These are phyloP conservation scores for Pseudocercospora pini-densiflorae DNA, from an alignment of 2,329 filamentous ascomycete species.

Conservation along the genomic window DNA sequence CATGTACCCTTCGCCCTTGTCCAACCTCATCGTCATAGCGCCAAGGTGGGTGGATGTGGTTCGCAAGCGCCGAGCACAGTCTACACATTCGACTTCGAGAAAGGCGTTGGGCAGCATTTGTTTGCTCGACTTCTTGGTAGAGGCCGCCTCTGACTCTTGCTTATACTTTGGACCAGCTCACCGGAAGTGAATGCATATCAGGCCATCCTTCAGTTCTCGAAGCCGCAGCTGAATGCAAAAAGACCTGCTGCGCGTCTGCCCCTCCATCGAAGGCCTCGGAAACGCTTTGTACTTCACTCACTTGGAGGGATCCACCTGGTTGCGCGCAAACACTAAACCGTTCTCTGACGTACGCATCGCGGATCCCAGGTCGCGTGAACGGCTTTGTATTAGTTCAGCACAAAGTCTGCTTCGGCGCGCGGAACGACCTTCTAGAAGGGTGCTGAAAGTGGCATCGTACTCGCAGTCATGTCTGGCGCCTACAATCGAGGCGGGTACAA, in stretches of 20 bases:
- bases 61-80: neutral
- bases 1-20: neutral
- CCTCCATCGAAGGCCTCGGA: neutral
- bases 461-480: constrained; percentile 66
- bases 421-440: neutral
- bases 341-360: constrained; percentile 10
- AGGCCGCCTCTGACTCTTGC: neutral
- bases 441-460: neutral
- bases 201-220: neutral
- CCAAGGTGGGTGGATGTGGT: constrained; percentile 4
- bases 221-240: neutral
- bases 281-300: neutral
- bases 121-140: neutral
- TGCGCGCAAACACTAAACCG: neutral
- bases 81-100: neutral
- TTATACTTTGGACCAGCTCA: neutral
- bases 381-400: constrained; percentile 8
- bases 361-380: neutral
- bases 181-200: neutral
- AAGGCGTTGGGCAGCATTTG: neutral
- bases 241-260: neutral
- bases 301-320: constrained; percentile 2
- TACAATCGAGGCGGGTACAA: constrained; percentile 88
- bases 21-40: neutral
- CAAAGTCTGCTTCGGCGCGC: constrained; percentile 2